These are phyloP conservation scores for Ampelocalamus luodianensis DNA, from an alignment of 176 grass and related monocot genomes.

Conservation along the genomic window DNA sequence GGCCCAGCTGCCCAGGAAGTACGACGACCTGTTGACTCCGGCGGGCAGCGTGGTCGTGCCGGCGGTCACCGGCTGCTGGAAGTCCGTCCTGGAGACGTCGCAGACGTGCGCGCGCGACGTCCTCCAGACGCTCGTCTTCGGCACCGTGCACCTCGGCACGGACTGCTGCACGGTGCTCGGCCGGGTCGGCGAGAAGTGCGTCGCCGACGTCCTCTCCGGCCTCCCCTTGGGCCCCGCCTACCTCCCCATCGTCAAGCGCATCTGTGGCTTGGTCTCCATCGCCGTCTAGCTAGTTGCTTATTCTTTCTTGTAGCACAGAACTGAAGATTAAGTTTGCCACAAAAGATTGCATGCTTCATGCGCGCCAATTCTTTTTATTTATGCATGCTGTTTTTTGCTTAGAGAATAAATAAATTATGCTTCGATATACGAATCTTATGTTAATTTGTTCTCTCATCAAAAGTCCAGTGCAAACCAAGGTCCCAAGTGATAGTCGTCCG, in stretches of 20 bases:
- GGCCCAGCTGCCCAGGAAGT: no score
- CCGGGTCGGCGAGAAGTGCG: constrained; percentile 28
- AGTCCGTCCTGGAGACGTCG: constrained; percentile 26
- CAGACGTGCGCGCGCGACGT: constrained; percentile 30
- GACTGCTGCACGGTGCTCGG: constrained; percentile 36
- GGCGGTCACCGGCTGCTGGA: constrained; percentile 2
- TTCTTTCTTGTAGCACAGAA: not conserved
- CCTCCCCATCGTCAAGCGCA: constrained; percentile 21
- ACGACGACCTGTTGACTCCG: no score
- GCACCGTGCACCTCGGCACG: not conserved
- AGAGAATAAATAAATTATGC: no score
- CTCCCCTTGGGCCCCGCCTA: not conserved
- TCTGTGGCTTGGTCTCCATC: constrained; percentile 29
- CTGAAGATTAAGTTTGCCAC: not conserved
- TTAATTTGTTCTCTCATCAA: no score
- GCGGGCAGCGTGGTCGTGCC: no score
- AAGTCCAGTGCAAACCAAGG: no score
- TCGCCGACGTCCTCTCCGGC: constrained; percentile 34
- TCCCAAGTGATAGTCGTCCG: no score
- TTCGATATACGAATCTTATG: no score
- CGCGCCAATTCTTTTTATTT: no score
- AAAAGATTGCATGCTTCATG: not conserved
- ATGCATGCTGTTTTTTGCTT: no score
- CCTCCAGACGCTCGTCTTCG: constrained; percentile 17
- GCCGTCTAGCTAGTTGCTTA: not conserved